Evolutionary conservation across 768 basidiomycete species (phyloP).

Genomic region (Grammothele lineata): DNA sequence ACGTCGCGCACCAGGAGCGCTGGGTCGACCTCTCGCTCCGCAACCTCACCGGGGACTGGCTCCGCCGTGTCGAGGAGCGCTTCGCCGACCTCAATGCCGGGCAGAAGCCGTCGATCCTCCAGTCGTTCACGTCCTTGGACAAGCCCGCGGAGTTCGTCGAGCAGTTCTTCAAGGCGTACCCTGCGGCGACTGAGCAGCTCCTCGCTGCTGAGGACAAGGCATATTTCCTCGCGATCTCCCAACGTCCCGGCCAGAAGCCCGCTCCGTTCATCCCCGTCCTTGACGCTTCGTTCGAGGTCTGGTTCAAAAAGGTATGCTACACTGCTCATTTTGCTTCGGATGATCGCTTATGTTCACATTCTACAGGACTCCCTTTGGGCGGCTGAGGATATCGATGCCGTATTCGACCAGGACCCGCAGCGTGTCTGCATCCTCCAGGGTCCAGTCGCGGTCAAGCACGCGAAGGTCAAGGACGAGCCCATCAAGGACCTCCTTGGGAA

Average conservation of each 20-base stretch:
- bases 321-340: background rate
- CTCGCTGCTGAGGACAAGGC: conserved; percentile 91
- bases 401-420: conserved; percentile 98
- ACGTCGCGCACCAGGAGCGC: conserved; percentile 82
- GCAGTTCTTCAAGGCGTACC: conserved; percentile 82
- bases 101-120: conserved; percentile 76
- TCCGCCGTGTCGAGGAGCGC: conserved; percentile 91
- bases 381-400: conserved; percentile 96
- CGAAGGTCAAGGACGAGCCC: conserved; percentile 86
- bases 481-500: conserved; percentile 89
- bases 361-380: conserved; percentile 93
- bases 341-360: too few species aligned
- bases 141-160: conserved; percentile 75
- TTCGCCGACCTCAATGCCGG: conserved; percentile 86
- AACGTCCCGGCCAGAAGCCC: conserved; percentile 96
- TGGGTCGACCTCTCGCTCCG: conserved; percentile 93
- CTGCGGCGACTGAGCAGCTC: conserved; percentile 77
- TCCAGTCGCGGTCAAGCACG: conserved; percentile 89
- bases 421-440: conserved; percentile 97
- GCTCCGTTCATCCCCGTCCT: conserved; percentile 97
- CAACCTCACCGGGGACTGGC: conserved; percentile 95
- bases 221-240: conserved; percentile 93
- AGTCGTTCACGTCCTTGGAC: conserved; percentile 81
- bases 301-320: conserved; percentile 98
- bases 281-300: conserved; percentile 90